A percentile compares a stretch with the other conserved stretches of the same genome.
Conservation (phyloP, 495 filamentous ascomycete genomes). For the Pseudomonodictys pantanalensis region DNA sequence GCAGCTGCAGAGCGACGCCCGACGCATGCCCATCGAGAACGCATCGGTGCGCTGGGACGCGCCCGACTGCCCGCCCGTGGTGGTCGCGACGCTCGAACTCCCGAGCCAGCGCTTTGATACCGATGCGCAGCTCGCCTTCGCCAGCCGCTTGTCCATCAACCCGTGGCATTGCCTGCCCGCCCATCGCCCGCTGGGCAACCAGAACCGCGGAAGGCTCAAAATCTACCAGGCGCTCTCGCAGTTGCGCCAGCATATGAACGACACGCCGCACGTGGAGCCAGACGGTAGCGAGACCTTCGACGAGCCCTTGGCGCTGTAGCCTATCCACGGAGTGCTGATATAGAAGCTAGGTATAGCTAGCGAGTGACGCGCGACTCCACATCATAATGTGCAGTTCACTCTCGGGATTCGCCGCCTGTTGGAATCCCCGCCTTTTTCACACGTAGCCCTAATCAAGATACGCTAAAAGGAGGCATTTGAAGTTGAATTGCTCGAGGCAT, state of each 20-base stretch:
- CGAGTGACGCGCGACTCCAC: constrained; percentile 6
- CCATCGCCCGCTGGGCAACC: constrained; percentile 17
- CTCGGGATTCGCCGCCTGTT: background rate
- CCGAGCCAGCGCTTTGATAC: constrained; percentile 14
- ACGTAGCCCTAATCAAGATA: constrained; percentile 12
- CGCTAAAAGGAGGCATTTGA: constrained; percentile 12
- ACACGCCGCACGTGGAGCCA: constrained; percentile 18
- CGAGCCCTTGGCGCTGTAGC: constrained; percentile 6
- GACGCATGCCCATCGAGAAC: constrained; percentile 12
- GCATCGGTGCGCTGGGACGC: constrained; percentile 15
- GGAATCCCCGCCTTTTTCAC: constrained; percentile 12
- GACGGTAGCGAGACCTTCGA: constrained; percentile 17
- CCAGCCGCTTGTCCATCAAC: constrained; percentile 15
- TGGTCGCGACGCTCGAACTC: constrained; percentile 14
- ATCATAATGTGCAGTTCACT: constrained; percentile 6
- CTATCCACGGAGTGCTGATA: constrained; percentile 3
- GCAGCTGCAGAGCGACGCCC: constrained; percentile 7
- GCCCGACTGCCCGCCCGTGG: constrained; percentile 11
- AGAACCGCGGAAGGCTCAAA: constrained; percentile 19
- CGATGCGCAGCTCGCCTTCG: constrained; percentile 13
- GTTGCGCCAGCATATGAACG: constrained; percentile 20
- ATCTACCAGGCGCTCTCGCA: constrained; percentile 17
- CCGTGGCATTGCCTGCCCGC: constrained; percentile 18
- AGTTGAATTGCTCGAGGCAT: constrained; percentile 15
- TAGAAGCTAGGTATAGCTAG: constrained; percentile 7